Conservation (phyloP, 495 filamentous ascomycete genomes). For the Hyaloscypha finlandica region DNA sequence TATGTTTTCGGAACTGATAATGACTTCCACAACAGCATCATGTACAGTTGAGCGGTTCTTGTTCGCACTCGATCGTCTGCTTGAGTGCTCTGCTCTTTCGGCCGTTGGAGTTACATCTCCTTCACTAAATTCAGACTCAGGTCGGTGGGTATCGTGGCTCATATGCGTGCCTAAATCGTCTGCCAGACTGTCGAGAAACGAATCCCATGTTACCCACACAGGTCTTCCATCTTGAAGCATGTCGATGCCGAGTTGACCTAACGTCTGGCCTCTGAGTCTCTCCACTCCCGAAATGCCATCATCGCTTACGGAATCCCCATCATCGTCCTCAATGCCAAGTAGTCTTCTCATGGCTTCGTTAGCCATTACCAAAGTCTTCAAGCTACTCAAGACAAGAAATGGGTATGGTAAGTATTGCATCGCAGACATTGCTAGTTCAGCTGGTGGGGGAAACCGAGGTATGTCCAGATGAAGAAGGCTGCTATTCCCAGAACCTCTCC, state of each 20-base stretch:
- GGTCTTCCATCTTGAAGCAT: conserved; percentile 58
- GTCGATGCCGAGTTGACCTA: conserved; percentile 63
- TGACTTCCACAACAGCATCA: conserved; percentile 58
- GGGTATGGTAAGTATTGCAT: conserved; percentile 71
- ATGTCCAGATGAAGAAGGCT: conserved; percentile 24
- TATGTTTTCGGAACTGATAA: conserved; percentile 42
- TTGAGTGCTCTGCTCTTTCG: conserved; percentile 12
- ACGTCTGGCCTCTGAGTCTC: conserved; percentile 52
- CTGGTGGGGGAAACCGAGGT: conserved; percentile 31
- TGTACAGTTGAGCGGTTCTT: conserved; percentile 36
- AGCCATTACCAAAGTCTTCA: conserved; percentile 66
- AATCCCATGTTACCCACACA: conserved; percentile 56
- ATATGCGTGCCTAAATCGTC: conserved; percentile 42
- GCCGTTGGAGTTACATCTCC: conserved; percentile 25
- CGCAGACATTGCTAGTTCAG: conserved; percentile 59
- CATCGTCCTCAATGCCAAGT: conserved; percentile 41
- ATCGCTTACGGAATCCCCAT: conserved; percentile 30
- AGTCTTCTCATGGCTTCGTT: conserved; percentile 72
- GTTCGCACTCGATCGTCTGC: not conserved
- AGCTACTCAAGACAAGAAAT: conserved; percentile 58
- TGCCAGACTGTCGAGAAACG: conserved; percentile 53
- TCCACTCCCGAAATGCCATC: conserved; percentile 42
- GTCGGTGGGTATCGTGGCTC: not conserved
- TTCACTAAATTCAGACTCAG: not conserved
- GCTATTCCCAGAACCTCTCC: conserved; percentile 8